Evolutionary conservation across 768 basidiomycete genomes (phyloP), one percentile per base, ranked within the genome.

Genomic region (Tephrocybe sp.): DNA sequence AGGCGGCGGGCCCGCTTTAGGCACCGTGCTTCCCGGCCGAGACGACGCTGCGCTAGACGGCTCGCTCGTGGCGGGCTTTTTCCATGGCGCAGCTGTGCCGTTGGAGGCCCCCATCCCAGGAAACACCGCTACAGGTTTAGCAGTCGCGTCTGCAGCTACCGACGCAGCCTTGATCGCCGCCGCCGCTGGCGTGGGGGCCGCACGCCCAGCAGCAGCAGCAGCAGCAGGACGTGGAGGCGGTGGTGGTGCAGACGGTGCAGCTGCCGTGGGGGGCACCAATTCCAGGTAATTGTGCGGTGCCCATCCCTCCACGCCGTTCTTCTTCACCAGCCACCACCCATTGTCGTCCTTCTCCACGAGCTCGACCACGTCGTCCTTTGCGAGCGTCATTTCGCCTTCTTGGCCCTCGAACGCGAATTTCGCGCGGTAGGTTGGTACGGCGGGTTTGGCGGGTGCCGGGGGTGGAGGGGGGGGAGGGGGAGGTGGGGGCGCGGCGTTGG

Each of bases 261-360:
- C 77, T 38, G 81, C 82, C 2, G 83, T 77, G 57, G 79, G 83
- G 17, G 80, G 80, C 14, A 85, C 80, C 31, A 87, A 77, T 64
- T 97, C 94, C 6, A 96, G 83, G 62, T 94, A 97, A 66, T 92
- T 94, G 58, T 87, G 85, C 2, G 97, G 97, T 16, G 95, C 92
- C 94, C 95, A 99, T 12, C 92, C 97, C 64, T 98, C 93, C 14
- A 72, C 69, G 2, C 79, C 80, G 46, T 76, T 79, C 68, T 88
- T 92, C 76, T 87, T 90, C 50, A 98, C 87, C 30, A 97, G 76
- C 96, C 97, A 98, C 97, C 97, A 99, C 2, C 96, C 97, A 60
- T 96, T 96, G 53, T 94, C 84, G 56, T 94, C 85, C 63, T 97
- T 93, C 72, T 96, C 87, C 30, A 94, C 75, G 16, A 98, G 73